Base-by-base conservation (phyloP, 345 rosid species). In the Murraya koenigii region DNA sequence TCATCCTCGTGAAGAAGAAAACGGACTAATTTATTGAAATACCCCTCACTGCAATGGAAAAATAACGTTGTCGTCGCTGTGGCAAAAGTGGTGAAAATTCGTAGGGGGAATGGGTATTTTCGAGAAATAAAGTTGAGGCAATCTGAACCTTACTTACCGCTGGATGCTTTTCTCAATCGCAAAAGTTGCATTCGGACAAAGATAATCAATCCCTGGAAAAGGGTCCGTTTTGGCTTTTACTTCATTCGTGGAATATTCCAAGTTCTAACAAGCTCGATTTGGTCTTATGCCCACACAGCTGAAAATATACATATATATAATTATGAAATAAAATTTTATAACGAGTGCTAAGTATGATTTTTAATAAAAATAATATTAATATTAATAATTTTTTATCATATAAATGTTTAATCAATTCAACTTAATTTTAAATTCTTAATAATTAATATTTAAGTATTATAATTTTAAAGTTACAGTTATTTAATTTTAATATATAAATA, bases 1-100 rank as follows among this genome's bases (percentile, higher is more conserved):
- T 84, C 91, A 80, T 88, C 93, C 85, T 79, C 81, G 66, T 11
- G 41, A 22, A 20, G 70, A 33, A 79, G 7, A 66, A 9, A 52
- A 66, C 3, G 20, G 49, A 55, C 28, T 8, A 72, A 23, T 47
- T 60, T 52, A 28, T 54, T 15, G 8, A 63, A 77, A 52, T 84
- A 59, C 80, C 89, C 86, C 72, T 74, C 23, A 49, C 36, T 38
- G 66, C 66, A 56, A 1, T 14, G 0, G 26, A 5, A 41, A 77
- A 69, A 56, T 65, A 25, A 70, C 55, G 52, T 2, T 41, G 35
- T 1, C n/a, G 30, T 32, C 41, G 3, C 28, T 15, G 2, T 30
- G 56, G 67, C 15, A 55, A 6, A 7, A 8, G 3, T n/a, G 52
- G 80, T 71, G 20, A 74, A 71, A 14, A 38, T 25, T 10, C 1